Base-by-base conservation (phyloP, 257 asterid genomes). In the Solanum bulbocastanum region DNA sequence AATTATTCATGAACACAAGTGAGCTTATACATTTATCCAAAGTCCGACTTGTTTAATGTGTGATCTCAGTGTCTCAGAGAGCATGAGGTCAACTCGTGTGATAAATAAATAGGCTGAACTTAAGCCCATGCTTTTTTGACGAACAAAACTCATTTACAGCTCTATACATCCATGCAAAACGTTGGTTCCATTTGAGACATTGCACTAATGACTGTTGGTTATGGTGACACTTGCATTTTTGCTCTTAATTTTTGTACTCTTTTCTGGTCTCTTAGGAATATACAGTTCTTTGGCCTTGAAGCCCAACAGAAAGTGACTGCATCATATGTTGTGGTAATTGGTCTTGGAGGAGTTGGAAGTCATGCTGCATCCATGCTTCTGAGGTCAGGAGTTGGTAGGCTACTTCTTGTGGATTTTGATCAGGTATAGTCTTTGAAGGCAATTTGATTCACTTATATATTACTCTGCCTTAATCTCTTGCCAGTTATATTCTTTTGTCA, bases 311-410 rank as follows among this genome's bases (percentile, higher is more conserved):
- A 92, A 88, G 98, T 95, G 85, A 95, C 94, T 85, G 92, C 93
- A 81, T 95, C 98, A 62, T 97, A 92, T 90, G 98, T 96, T 75
- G 98, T 97, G 90, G 95, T 97, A 86, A 95, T 97, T 94, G 98
- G 99, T 87, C 99, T 97, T 89, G 99, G 99, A 69, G 99, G 99
- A 86, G 99, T 97, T 85, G 98, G 99, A 86, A 97, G 99, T 88
- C 99, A 97, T 94, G 99, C 98, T 89, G 99, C 99, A 52, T 91
- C 96, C 87, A 97, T 96, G 98, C 99, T 96, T 91, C 93, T 96
- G 94, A 93, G 99, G 88, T 96, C 98, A 20, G 98, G 99, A 44
- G 95, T 96, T 25, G 98, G 99, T 87, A 93, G 92, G 91, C 98
- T 97, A 58, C 98, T 97, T 16, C 99, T 97, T 83, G 96, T 97